A percentile compares a stretch with the other conserved stretches of the same genome.
Conservation (phyloP, 805 yeast genomes). For the Barnettozyma siamensis region DNA sequence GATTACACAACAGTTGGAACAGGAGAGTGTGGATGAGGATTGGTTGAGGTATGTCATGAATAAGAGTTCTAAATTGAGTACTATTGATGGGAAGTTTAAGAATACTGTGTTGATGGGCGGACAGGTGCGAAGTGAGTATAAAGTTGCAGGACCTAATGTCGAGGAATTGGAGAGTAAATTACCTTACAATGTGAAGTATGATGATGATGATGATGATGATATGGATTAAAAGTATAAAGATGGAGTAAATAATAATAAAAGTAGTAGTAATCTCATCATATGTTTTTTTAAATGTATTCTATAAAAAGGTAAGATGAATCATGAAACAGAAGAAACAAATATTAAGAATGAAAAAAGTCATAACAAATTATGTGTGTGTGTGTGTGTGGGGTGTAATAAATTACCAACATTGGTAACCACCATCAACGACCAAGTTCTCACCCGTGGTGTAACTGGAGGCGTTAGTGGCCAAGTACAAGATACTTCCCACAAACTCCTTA, state of each 20-base stretch:
- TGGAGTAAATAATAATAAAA: too few relatives aligned
- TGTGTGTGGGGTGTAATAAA: too few relatives aligned
- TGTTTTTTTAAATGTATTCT: too few relatives aligned
- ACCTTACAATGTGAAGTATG: conserved; percentile 10
- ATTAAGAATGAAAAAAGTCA: too few relatives aligned
- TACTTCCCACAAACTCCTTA: conserved; percentile 72
- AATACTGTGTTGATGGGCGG: conserved; percentile 15
- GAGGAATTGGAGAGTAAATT: conserved; percentile 11
- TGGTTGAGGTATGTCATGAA: conserved; percentile 31
- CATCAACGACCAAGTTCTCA: conserved; percentile 76
- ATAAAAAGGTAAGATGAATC: too few relatives aligned
- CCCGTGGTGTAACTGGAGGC: conserved; percentile 83
- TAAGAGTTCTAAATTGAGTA: conserved; percentile 22
- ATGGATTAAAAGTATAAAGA: not conserved
- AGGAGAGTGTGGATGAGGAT: conserved; percentile 26
- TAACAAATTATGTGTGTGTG: too few relatives aligned
- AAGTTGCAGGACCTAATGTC: conserved; percentile 16
- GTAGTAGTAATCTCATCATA: too few relatives aligned
- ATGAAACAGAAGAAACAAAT: too few relatives aligned
- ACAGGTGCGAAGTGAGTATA: conserved; percentile 12
- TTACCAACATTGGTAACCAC: conserved; percentile 78
- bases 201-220: not conserved
- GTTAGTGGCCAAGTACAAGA: conserved; percentile 66
- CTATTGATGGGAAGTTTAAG: conserved; percentile 16
- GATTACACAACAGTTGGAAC: not conserved